phyloP scores from a whole-genome alignment of 164 flowering plant species.

The Vitis rupestris region DNA sequence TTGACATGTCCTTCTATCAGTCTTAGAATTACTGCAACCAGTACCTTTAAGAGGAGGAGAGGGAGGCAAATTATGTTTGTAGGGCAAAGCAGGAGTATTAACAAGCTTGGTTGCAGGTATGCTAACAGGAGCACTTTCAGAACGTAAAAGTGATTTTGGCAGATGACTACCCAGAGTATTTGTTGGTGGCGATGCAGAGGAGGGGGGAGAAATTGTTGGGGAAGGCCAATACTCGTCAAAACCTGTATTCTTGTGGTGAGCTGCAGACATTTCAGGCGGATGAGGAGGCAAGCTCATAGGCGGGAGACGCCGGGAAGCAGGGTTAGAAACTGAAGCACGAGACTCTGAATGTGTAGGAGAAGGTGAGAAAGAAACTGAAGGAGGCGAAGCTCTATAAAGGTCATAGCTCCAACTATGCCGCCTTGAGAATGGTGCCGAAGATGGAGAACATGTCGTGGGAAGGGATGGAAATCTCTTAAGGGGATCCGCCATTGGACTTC shows the following conservation, averaged over 20 bases:
- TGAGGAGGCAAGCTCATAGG: slow-evolving; percentile 46
- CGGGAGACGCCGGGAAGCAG: slow-evolving; percentile 29
- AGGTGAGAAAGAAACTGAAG: slow-evolving; percentile 48
- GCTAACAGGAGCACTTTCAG: slow-evolving; percentile 79
- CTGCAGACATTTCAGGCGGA: slow-evolving; percentile 37
- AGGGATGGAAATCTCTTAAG: slow-evolving; percentile 69
- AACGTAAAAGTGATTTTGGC: slow-evolving; percentile 51
- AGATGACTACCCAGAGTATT: slow-evolving; percentile 30
- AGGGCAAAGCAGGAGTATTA: slow-evolving; percentile 28
- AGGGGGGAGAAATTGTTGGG: slow-evolving; percentile 58
- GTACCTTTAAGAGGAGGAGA: slow-evolving; percentile 52
- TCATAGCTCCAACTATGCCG: slow-evolving; percentile 85
- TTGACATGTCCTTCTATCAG: slow-evolving; percentile 31
- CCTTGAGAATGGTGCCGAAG: slow-evolving; percentile 59
- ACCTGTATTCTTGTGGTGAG: slow-evolving; percentile 37
- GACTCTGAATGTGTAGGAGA: slow-evolving; percentile 63
- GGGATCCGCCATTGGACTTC: slow-evolving; percentile 89
- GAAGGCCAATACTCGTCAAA: slow-evolving; percentile 72
- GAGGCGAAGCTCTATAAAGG: slow-evolving; percentile 46
- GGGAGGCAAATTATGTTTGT: slow-evolving; percentile 45
- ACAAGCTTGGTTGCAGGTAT: slow-evolving; percentile 43
- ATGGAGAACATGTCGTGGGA: slow-evolving; percentile 41
- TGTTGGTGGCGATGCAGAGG: slow-evolving; percentile 78
- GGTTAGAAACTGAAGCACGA: slow-evolving; percentile 37
- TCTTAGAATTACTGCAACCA: slow-evolving; percentile 30